Evolutionary conservation across 805 yeast genomes (phyloP).

Genomic region (Ogataea trehaloabstinens): DNA sequence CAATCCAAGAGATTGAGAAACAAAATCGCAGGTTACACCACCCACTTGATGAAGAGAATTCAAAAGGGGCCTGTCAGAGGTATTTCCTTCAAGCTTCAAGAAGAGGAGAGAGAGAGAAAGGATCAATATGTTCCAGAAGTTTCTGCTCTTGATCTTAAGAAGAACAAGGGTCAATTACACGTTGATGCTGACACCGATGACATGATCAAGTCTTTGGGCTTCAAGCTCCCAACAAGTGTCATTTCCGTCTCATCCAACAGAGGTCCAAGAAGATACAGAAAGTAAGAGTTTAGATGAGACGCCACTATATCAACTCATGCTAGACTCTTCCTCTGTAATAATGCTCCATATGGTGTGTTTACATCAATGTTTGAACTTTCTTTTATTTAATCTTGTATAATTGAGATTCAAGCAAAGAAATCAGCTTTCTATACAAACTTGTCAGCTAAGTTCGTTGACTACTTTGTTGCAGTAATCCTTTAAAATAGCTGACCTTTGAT

Average conservation of each 20-base stretch:
- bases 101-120: conserved; percentile 99
- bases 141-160: conserved; percentile 97
- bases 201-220: conserved; percentile 91
- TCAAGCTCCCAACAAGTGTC: conserved; percentile 82
- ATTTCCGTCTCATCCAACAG: conserved; percentile 87
- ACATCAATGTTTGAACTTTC: conserved; percentile 3
- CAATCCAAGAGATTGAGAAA: conserved; percentile 99
- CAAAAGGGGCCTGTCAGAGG: conserved; percentile 99
- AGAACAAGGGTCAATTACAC: conserved; percentile 93
- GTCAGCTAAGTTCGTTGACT: conserved; percentile 21
- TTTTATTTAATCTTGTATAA: conserved; percentile 5
- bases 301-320: conserved; percentile 9
- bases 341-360: conserved; percentile 1
- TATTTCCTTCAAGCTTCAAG: conserved; percentile 99
- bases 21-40: conserved; percentile 99
- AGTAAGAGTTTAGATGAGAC: conserved; percentile 46
- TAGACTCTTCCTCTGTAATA: conserved; percentile 1
- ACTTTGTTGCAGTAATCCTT: conserved; percentile 43
- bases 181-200: conserved; percentile 97
- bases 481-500: conserved; percentile 38
- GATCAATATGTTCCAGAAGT: conserved; percentile 99
- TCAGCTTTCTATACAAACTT: neutral
- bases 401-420: conserved; percentile 5
- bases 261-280: conserved; percentile 82
- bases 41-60: conserved; percentile 99